Evolutionary conservation across 1,284 basidiomycete genomes (phyloP), one percentile per base, ranked within the genome.

Genomic region (Apiotrichum siamense): DNA sequence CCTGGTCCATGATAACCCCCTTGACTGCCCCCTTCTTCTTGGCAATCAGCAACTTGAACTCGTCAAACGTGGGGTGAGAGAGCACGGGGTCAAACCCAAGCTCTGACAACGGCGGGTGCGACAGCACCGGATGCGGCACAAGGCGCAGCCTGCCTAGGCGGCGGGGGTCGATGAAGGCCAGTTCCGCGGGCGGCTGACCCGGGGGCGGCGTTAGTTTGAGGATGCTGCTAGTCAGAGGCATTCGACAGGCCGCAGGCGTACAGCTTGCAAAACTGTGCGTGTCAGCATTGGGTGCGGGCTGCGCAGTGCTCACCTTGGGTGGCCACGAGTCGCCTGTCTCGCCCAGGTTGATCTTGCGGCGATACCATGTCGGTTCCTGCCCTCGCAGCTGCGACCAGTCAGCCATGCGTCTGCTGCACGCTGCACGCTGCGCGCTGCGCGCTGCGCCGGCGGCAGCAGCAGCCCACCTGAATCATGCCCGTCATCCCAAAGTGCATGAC

Each of bases 401-500:
- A 55, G 45, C 13, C 17, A 4, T 21, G 12, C 27, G 10, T 15
- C 10, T 11, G 29, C 11, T 31, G 10, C 29, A 9, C 29, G 11
- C 29, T 15, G 5, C 7, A 29, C 25, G 36, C 23, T 20, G n/a
- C n/a, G n/a, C n/a, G n/a, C n/a, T n/a, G n/a, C n/a, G n/a, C n/a
- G n/a, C n/a, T n/a, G n/a, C n/a, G n/a, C n/a, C n/a, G n/a, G n/a
- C n/a, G n/a, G n/a, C 38, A 42, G 13, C 18, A 23, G 27, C 41
- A 32, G 9, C 27, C 50, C 55, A 85, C 84, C 74, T 86, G 83
- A 32, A 89, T 76, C 82, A 84, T 74, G 10, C 87, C 86, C 3
- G 86, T 88, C 87, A 88, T 88, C 2, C 87, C 87, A 60, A 88
- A 86, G 66, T 88, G 86, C 51, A 88, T 74, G 5, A 88, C 83